Percentiles rank a stretch among this genome's conserved stretches.
Evolutionary conservation across 1,284 basidiomycete genomes (phyloP).

Genomic region (Naganishia albida): DNA sequence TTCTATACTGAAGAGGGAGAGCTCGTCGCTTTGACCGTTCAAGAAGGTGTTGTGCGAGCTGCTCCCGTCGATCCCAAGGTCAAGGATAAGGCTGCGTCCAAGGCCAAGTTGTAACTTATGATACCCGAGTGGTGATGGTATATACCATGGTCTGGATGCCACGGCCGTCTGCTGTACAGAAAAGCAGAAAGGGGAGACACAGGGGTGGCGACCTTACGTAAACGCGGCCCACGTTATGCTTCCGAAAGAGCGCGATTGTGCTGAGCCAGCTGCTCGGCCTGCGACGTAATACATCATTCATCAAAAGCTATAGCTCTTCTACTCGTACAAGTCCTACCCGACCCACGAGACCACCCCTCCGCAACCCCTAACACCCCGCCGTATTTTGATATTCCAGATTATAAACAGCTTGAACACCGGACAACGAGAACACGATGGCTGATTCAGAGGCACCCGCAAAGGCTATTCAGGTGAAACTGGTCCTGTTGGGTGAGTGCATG

Average conservation of each 20-base stretch:
- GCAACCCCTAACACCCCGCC: too few relatives aligned
- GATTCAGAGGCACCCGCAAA: conserved; percentile 59
- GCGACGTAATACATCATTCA: background rate
- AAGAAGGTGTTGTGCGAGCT: conserved; percentile 69
- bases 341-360: too few relatives aligned
- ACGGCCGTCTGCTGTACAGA: too few relatives aligned
- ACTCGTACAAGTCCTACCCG: too few relatives aligned
- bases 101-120: conserved; percentile 17
- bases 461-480: conserved; percentile 87
- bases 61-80: conserved; percentile 18
- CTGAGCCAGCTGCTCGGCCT: too few relatives aligned
- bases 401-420: background rate
- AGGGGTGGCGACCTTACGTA: too few relatives aligned
- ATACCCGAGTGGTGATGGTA: background rate
- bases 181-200: background rate
- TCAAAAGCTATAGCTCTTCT: background rate
- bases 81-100: conserved; percentile 1
- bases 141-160: too few relatives aligned
- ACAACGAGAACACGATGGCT: conserved; percentile 25
- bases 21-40: conserved; percentile 73
- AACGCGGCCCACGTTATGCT: too few relatives aligned
- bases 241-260: too few relatives aligned
- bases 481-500: conserved; percentile 76
- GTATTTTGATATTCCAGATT: background rate
- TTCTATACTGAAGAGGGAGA: conserved; percentile 72